Evolutionary conservation across 441 rosid genomes (phyloP), one percentile per base, ranked within the genome.

Genomic region (Erodium moschatum): DNA sequence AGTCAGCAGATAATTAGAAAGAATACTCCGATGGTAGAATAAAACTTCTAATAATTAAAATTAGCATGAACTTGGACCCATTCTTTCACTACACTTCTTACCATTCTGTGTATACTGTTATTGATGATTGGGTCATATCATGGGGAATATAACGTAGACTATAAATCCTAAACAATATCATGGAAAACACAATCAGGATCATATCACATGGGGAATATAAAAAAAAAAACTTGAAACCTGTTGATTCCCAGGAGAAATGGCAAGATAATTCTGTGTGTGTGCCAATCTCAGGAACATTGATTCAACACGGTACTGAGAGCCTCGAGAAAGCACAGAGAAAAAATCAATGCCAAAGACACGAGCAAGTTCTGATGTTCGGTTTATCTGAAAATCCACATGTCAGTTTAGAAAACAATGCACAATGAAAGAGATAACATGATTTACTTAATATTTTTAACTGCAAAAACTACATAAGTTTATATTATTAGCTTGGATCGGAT

Each of bases 301-400:
- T 82, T 95, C 99, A 68, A 95, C 99, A 67, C 97, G 97, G 72
- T 87, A 95, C 65, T 95, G 97, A 19, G 99, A 95, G 73, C 99
- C 99, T 78, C 99, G 88, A 74, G 97, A 95, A 44, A 91, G 96
- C 80, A 95, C 99, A 69, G 97, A 91, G 81, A 95, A 95, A 82
- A 95, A 95, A 65, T 95, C 97, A 13, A 91, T 95, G 72, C 99
- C 99, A 74, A 91, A 95, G 71, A 95, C 86, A 65, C 97, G 97
- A 80, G 99, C 97, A 79, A 95, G 97, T 83, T 91, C 97, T 33
- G 99, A 92, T 29, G 99, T 95, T 74, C 96, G 90, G 79, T 91
- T 95, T 76, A 95, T 85, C 99, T 95, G 94, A 75, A 84, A 81
- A 84, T 60, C 29, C 76, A 76, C 65, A 62, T 62, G 65, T 1